Evolutionary conservation across 108 stramenopile genomes (phyloP), one percentile per base, ranked within the genome.

Genomic region (Mediolabrus comicus): DNA sequence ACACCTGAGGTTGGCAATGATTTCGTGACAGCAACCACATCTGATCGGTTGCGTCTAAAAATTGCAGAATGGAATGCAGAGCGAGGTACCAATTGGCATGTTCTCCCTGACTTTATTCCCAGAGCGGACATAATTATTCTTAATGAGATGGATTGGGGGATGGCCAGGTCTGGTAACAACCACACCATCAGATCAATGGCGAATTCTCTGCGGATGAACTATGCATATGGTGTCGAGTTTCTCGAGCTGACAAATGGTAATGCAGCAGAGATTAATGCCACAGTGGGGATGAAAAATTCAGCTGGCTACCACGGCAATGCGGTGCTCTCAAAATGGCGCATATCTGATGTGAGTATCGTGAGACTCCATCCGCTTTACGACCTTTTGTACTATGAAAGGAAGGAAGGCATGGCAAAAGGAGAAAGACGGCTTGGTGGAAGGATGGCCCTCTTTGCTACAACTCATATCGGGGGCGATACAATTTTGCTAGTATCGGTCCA

Each of bases 201-300:
- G 9, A 31, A 58, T 8, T 34, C 14, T 34, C 19, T 67, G 26
- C 29, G 22, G 8, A 67, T 67, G 65, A 67, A 67, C 56, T 67
- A 67, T 58, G 65, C 65, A 4, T 67, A 58, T 67, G 65, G 65
- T 33, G 54, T 67, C 35, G 65, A 67, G 56, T 67, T 67, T 6
- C 25, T 67, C 27, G 65, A 67, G 57, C 24, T 67, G n/a, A 67
- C 65, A 8, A 56, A 59, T 28, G 65, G 65, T 8, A 67, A 56
- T 14, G 28, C 17, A 31, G 56, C 5, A 29, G 65, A 67, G 52
- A 56, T 58, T 12, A 58, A 67, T 24, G 55, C 55, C 7, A 67
- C 65, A 13, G 12, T 24, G 7, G 65, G 65, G 17, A 19, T 22
- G 33, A 17, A 19, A n/a, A 67, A 67, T 13, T 12, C 32, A 24